Evolutionary conservation across 805 yeast genomes (phyloP).

Genomic region (Komagataella kurtzmanii): DNA sequence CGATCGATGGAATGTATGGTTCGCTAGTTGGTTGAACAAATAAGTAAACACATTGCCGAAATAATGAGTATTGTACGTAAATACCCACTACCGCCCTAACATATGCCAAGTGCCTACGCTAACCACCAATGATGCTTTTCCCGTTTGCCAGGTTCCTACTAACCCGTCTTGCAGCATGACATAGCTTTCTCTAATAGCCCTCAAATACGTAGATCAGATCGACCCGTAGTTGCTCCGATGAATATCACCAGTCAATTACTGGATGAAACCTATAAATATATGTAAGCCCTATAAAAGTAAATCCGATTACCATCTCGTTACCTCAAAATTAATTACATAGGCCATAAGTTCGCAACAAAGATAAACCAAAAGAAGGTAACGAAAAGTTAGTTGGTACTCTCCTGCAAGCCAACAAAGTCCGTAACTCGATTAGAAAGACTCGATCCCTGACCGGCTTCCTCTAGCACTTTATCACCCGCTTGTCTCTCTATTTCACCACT

Average conservation of each 20-base stretch:
- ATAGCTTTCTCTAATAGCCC: too few relatives aligned
- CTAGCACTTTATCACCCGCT: constrained; percentile 6
- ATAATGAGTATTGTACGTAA: too few relatives aligned
- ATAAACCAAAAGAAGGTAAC: neutral
- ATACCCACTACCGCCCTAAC: too few relatives aligned
- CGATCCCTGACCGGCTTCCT: neutral
- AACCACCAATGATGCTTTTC: too few relatives aligned
- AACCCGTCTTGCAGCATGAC: too few relatives aligned
- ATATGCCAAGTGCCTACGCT: too few relatives aligned
- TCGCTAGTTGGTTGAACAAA: too few relatives aligned
- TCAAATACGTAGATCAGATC: too few relatives aligned
- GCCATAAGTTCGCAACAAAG: neutral
- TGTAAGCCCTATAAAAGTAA: neutral
- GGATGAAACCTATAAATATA: too few relatives aligned
- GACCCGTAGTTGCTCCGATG: neutral
- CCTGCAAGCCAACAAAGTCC: neutral
- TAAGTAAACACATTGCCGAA: too few relatives aligned
- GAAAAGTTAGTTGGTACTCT: neutral
- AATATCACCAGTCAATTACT: neutral
- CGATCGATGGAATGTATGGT: too few relatives aligned
- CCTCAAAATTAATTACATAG: neutral
- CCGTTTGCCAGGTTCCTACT: too few relatives aligned
- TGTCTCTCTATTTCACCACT: constrained; percentile 24
- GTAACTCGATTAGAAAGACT: neutral
- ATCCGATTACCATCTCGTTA: neutral